Conservation (phyloP, 768 basidiomycete species). For the Mrakia hoshinonis region DNA sequence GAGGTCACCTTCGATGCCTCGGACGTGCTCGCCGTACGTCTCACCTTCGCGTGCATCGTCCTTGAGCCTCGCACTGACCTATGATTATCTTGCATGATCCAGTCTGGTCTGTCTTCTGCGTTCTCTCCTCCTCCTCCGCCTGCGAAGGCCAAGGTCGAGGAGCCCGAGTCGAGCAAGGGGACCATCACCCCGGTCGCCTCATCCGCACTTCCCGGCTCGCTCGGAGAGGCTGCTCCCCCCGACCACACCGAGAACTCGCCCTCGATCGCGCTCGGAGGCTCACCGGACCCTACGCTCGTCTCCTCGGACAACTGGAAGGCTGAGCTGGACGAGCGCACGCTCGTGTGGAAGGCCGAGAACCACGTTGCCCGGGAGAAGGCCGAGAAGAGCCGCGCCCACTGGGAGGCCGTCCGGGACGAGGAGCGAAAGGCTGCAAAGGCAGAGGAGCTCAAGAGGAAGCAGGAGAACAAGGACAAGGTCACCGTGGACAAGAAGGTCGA, state of each 20-base stretch:
- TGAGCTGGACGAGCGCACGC: constrained; percentile 13
- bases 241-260: background rate
- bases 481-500: background rate
- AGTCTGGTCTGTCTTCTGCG: constrained; percentile 20
- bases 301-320: constrained; percentile 7
- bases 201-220: constrained; percentile 24
- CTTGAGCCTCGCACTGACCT: background rate
- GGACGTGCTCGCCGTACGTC: constrained; percentile 13
- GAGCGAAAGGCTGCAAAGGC: constrained; percentile 18
- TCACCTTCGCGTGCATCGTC: background rate
- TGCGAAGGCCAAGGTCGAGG: background rate
- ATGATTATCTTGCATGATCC: background rate
- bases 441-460: constrained; percentile 7
- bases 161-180: background rate
- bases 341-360: constrained; percentile 26
- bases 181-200: constrained; percentile 1
- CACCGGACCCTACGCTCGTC: background rate
- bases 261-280: background rate
- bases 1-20: background rate
- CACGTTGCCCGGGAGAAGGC: constrained; percentile 22
- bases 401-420: constrained; percentile 12
- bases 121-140: constrained; percentile 24
- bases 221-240: constrained; percentile 2
- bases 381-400: constrained; percentile 18
- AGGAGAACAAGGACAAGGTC: background rate